Conservation (phyloP, 2,329 filamentous ascomycete species). For the Penicillium italicum region DNA sequence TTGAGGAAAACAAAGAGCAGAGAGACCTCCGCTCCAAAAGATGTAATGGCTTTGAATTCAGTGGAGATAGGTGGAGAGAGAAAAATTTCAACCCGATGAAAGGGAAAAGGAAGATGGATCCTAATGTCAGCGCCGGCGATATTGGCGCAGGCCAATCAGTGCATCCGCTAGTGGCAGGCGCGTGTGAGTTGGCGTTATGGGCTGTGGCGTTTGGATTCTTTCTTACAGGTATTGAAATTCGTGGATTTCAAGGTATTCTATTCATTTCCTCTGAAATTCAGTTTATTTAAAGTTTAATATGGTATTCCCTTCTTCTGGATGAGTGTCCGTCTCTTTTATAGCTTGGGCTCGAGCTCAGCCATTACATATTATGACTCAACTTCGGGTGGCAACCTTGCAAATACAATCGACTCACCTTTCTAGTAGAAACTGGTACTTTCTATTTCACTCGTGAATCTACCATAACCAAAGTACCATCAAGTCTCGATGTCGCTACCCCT, state of each 20-base stretch:
- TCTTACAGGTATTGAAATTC: conserved; percentile 16
- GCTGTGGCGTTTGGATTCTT: conserved; percentile 9
- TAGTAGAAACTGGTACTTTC: conserved; percentile 3
- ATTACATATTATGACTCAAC: not conserved
- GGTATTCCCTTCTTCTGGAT: not conserved
- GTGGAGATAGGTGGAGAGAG: conserved; percentile 16
- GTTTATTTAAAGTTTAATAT: not conserved
- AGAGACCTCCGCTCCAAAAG: conserved; percentile 6
- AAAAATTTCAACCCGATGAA: conserved; percentile 17
- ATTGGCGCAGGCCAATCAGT: conserved; percentile 10
- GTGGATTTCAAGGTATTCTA: conserved; percentile 8
- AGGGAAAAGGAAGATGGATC: conserved; percentile 8
- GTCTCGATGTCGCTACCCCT: conserved; percentile 19
- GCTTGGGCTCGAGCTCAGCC: not conserved
- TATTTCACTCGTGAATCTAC: not conserved
- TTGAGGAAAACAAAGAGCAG: conserved; percentile 7
- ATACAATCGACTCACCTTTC: conserved; percentile 1
- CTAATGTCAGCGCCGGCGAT: conserved; percentile 4
- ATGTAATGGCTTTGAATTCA: conserved; percentile 8
- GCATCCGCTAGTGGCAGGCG: conserved; percentile 3
- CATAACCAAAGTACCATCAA: not conserved
- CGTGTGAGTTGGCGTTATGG: conserved; percentile 11
- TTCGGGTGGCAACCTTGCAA: not conserved
- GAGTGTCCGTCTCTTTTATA: not conserved
- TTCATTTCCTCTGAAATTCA: not conserved